Conservation (phyloP, 1,139 yeast species). For the Pichia kudriavzevii region DNA sequence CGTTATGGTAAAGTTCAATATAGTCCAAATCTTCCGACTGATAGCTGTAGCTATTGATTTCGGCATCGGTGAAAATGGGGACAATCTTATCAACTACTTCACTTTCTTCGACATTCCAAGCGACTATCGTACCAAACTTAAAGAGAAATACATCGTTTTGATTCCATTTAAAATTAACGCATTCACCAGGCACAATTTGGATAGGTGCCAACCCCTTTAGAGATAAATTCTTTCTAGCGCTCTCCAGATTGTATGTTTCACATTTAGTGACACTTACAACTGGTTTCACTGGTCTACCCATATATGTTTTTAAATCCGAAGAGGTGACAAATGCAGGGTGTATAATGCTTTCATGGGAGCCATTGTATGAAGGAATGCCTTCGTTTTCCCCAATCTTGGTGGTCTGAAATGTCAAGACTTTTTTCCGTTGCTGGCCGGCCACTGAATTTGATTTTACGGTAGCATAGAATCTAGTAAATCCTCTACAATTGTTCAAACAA, state of each 20-base stretch:
- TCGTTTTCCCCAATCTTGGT: conserved; percentile 1
- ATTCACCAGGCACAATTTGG: conserved; percentile 59
- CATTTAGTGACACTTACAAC: conserved; percentile 66
- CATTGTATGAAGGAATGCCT: background rate
- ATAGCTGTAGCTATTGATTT: conserved; percentile 41
- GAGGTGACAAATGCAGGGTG: conserved; percentile 17
- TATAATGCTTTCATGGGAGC: conserved; percentile 9
- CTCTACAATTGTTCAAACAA: too few relatives aligned
- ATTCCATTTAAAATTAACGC: conserved; percentile 36
- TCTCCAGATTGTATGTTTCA: conserved; percentile 54
- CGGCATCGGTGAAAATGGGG: conserved; percentile 42
- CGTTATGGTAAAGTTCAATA: conserved; percentile 41
- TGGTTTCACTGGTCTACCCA: conserved; percentile 29
- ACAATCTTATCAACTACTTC: conserved; percentile 34
- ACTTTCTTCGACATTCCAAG: conserved; percentile 68
- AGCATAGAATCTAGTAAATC: too few relatives aligned
- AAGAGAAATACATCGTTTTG: conserved; percentile 43
- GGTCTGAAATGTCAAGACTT: conserved; percentile 9
- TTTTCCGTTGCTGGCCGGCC: conserved; percentile 12
- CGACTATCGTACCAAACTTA: conserved; percentile 68
- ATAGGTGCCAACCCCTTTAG: conserved; percentile 32
- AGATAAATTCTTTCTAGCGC: conserved; percentile 31
- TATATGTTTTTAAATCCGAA: conserved; percentile 12
- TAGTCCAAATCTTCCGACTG: conserved; percentile 89
- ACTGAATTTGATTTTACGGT: conserved; percentile 5